Base-by-base conservation (phyloP, 116 monocot species). In the Trichopus zeylanicus region DNA sequence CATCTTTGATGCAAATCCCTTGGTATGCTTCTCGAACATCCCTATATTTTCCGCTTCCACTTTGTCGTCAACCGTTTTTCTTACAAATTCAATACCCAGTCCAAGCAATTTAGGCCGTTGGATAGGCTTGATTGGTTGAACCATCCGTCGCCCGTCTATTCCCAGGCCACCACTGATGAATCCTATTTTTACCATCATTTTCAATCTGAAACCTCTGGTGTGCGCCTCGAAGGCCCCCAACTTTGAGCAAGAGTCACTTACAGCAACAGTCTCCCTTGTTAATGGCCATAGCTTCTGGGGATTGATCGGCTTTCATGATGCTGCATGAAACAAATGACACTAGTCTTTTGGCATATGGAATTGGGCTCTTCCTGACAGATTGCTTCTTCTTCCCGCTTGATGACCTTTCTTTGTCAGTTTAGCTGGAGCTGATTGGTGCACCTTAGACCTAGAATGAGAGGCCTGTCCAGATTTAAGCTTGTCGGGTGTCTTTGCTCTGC, bases 161-260 rank as follows among this genome's bases (percentile, higher is more conserved):
- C 97, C 91, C 28, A 97, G 62, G 22, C 97, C 91, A 51, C 55
- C 15, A 48, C 97, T 91, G 0, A 79, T 55, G 13, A 84, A 97
- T 35, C 97, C 97, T 91, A 91, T 97, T 55, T 91, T 97, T 11
- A 91, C 82, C 88, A 97, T 73, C 88, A 97, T 91, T 63, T 66
- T 80, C 0, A 87, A 97, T 37, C 97, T 91, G 46, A 97, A 97
- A 18, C 97, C 97, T 66, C 70, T 97, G 1, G 97, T 87, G 32
- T 97, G 91, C 81, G 80, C 53, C 72, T 97, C 97, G 66, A 97
- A 97, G 31, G 87, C 59, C 28, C 97, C 97, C 0, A 97, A 25
- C 46, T 67, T 77, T 5, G 54, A 62, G 7, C 56, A 60, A 57
- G n/a, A n/a, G n/a, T 64, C 51, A 7, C 51, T 57, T 16, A 73